Percentiles rank a stretch among this genome's conserved stretches.
Evolutionary conservation across 2,329 filamentous ascomycete genomes (phyloP).

Genomic region (Zymoseptoria crescenta): DNA sequence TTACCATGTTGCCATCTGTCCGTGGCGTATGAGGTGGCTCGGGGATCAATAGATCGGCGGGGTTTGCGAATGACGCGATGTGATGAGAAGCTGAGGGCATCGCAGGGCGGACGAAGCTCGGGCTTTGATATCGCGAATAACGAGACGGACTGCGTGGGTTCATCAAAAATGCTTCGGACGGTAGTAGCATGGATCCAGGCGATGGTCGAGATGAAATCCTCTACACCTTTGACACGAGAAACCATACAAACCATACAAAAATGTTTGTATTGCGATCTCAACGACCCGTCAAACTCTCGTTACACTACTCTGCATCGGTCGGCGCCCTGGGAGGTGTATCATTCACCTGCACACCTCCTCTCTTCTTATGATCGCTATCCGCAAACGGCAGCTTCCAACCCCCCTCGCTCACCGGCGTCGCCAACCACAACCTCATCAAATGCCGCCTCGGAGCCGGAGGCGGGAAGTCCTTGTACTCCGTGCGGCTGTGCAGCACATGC

Average conservation of each 20-base stretch:
- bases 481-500: constrained; percentile 74
- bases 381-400: constrained; percentile 80
- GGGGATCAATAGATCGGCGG: neutral
- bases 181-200: too few relatives aligned
- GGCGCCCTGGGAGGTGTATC: constrained; percentile 67
- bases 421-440: constrained; percentile 76
- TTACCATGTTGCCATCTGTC: neutral
- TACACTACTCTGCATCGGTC: constrained; percentile 63
- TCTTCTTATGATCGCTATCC: constrained; percentile 75
- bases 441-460: constrained; percentile 65
- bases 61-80: neutral
- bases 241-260: too few relatives aligned
- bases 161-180: neutral
- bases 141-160: neutral
- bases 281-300: too few relatives aligned
- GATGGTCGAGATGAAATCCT: too few relatives aligned
- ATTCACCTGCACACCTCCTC: constrained; percentile 82
- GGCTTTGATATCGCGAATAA: neutral
- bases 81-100: neutral
- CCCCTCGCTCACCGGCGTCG: constrained; percentile 71
- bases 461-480: constrained; percentile 65
- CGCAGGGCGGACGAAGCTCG: neutral
- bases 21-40: neutral
- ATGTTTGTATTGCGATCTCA: too few relatives aligned
- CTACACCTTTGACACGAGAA: too few relatives aligned